These are phyloP conservation scores for Ceratorhiza oryzae-sativae DNA, from an alignment of 1,284 basidiomycete genomes.

Conservation along the genomic window DNA sequence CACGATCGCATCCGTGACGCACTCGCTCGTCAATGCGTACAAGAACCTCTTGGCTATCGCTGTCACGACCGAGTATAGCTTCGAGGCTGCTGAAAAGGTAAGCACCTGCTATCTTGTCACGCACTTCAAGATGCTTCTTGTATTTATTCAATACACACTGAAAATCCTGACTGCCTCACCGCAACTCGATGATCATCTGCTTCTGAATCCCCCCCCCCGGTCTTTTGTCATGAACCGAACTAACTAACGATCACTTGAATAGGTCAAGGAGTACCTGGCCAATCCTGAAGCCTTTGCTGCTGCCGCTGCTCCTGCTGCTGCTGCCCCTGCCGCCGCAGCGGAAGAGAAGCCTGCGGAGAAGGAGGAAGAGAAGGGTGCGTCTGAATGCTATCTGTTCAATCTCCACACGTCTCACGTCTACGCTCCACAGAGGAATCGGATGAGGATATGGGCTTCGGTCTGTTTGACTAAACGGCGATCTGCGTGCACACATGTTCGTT, in stretches of 20 bases:
- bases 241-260: constrained; percentile 27
- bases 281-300: constrained; percentile 96
- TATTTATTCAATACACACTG: constrained; percentile 67
- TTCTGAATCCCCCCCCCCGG: constrained; percentile 43
- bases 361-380: constrained; percentile 63
- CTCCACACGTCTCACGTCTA: no score
- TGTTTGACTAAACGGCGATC: constrained; percentile 46
- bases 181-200: constrained; percentile 55
- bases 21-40: constrained; percentile 98
- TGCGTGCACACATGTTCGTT: background rate
- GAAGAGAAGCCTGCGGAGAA: constrained; percentile 57
- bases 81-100: constrained; percentile 94
- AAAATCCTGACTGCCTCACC: constrained; percentile 74
- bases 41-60: constrained; percentile 96
- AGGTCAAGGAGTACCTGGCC: constrained; percentile 96
- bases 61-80: constrained; percentile 92
- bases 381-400: background rate
- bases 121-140: constrained; percentile 53
- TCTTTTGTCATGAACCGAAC: constrained; percentile 1
- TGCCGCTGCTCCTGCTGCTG: constrained; percentile 71
- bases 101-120: constrained; percentile 45
- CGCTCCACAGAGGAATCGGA: constrained; percentile 66
- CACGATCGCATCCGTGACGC: constrained; percentile 90
- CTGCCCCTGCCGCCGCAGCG: constrained; percentile 60
- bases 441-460: constrained; percentile 66